A percentile compares a stretch with the other conserved stretches of the same genome.
Conservation (phyloP, 2,329 filamentous ascomycete genomes). For the Fusarium sp. region DNA sequence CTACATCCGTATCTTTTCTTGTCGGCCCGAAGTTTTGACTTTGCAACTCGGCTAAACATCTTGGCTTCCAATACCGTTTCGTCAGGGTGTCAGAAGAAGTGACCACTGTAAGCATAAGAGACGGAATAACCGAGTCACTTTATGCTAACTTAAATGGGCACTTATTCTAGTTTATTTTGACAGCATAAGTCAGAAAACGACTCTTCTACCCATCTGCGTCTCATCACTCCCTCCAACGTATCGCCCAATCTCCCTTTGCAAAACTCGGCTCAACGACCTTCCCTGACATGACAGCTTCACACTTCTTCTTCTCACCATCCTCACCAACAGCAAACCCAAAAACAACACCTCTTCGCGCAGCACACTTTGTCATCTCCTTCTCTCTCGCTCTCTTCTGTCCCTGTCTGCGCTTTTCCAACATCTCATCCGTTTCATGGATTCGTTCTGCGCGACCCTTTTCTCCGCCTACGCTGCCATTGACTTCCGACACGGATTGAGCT, state of each 20-base stretch:
- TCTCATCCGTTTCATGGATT: constrained; percentile 62
- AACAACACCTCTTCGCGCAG: constrained; percentile 69
- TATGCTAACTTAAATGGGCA: fast-evolving
- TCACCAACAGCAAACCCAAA: constrained; percentile 58
- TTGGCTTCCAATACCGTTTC: neutral
- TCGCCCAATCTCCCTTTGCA: constrained; percentile 69
- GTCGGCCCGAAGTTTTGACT: constrained; percentile 4
- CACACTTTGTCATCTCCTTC: constrained; percentile 70
- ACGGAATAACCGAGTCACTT: too few relatives aligned
- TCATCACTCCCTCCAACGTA: constrained; percentile 63
- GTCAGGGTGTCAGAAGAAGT: neutral
- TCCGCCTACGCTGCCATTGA: constrained; percentile 67
- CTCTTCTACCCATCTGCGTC: too few relatives aligned
- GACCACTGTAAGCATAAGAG: neutral
- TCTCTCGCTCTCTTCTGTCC: constrained; percentile 58
- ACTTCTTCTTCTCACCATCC: constrained; percentile 53
- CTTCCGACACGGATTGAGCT: constrained; percentile 56
- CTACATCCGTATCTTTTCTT: neutral
- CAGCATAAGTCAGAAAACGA: neutral
- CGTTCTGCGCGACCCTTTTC: constrained; percentile 66
- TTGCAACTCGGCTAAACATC: neutral
- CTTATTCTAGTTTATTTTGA: neutral
- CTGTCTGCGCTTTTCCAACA: constrained; percentile 59
- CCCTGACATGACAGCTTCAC: constrained; percentile 69
- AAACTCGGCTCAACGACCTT: constrained; percentile 69